Evolutionary conservation across 352 stramenopile genomes (phyloP).

Genomic region (Blastocystis sp.): DNA sequence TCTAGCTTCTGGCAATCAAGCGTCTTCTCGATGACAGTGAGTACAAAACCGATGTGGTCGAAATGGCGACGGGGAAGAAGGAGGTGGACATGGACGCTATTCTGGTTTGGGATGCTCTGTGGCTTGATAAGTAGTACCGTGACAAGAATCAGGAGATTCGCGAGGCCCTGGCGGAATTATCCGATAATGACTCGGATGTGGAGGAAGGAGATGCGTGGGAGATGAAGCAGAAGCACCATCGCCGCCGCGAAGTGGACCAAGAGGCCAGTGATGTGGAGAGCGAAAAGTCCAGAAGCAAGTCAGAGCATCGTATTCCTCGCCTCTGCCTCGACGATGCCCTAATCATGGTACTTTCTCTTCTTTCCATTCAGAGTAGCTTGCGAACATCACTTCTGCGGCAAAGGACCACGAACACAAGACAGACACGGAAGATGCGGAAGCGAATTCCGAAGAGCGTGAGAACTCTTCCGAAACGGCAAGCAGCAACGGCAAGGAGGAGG

Average conservation of each 20-base stretch:
- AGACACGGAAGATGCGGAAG: neutral
- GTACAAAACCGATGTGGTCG: conserved; percentile 2
- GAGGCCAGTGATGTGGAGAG: neutral
- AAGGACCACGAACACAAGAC: neutral
- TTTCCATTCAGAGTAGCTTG: neutral
- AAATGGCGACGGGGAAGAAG: conserved; percentile 30
- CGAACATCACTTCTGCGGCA: neutral
- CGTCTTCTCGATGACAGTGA: conserved; percentile 37
- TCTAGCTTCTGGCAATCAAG: conserved; percentile 57
- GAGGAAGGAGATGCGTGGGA: conserved; percentile 32
- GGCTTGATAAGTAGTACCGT: conserved; percentile 18
- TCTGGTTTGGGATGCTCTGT: neutral
- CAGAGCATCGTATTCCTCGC: conserved; percentile 21
- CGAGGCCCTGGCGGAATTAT: conserved; percentile 1
- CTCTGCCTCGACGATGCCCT: conserved; percentile 47
- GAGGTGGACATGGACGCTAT: conserved; percentile 58
- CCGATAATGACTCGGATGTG: conserved; percentile 21
- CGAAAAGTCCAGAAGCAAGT: neutral
- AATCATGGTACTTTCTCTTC: conserved; percentile 26
- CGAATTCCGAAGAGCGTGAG: neutral
- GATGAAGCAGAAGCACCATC: neutral
- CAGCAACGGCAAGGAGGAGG: neutral
- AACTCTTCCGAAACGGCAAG: neutral
- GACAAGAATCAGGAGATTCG: conserved; percentile 51
- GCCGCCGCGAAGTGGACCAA: neutral